phyloP scores from a whole-genome alignment of 208 protist species.

The Wallacemonas sp. region DNA sequence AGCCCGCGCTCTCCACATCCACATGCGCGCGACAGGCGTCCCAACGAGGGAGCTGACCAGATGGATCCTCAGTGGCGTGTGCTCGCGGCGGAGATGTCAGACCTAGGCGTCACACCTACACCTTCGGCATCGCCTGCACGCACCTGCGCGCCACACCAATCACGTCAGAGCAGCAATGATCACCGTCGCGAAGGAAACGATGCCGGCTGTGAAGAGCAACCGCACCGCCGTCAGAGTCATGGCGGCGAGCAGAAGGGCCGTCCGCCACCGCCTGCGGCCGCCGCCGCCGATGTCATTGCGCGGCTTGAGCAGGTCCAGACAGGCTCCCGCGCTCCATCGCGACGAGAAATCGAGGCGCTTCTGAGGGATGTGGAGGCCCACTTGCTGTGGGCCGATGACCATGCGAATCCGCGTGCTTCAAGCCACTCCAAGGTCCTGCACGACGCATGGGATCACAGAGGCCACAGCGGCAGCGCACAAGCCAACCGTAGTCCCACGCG shows the following conservation, averaged over 20 bases:
- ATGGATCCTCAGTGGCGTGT: slow-evolving; percentile 8
- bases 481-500: no score
- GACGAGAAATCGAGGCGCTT: slow-evolving; percentile 35
- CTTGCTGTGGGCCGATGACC: slow-evolving; percentile 8
- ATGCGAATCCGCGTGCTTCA: no score
- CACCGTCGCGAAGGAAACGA: no score
- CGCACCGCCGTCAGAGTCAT: no score
- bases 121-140: neutral
- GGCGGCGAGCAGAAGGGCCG: no score
- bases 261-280: neutral
- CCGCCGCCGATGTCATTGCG: slow-evolving; percentile 19
- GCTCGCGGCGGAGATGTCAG: slow-evolving; percentile 3
- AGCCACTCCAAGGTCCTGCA: no score
- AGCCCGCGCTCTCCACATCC: neutral
- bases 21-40: neutral
- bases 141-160: neutral
- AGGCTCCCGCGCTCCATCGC: slow-evolving; percentile 13
- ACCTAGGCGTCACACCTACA: slow-evolving; percentile 11
- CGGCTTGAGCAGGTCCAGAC: slow-evolving; percentile 28
- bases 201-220: no score
- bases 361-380: slow-evolving; percentile 40
- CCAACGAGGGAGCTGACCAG: neutral
- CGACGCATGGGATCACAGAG: no score
- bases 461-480: no score
- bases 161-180: no score